Base-by-base conservation (phyloP, 2,329 filamentous ascomycete genomes). In the Fusarium pseudograminearum region DNA sequence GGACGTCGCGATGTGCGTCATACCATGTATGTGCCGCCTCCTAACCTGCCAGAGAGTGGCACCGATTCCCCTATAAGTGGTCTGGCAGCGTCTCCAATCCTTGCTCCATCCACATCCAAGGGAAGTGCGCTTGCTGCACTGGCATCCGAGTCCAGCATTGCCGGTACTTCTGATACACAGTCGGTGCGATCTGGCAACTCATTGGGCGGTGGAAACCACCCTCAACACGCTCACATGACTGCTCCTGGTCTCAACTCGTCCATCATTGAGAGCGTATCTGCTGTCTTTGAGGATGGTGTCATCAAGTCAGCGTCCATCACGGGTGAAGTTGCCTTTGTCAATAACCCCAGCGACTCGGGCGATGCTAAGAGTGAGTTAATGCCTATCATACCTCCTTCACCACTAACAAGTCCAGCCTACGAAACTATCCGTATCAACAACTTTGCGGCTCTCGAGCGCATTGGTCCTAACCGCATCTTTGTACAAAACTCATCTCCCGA, bases 391-490 rank as follows among this genome's bases (percentile, higher is more conserved):
- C 18, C n/a, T 5, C 16, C 2, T 5, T 16, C 28, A 22, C 14
- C 7, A 28, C 51, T 71, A 53, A 74, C 56, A 47, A 15, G 44
- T n/a, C 2, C 30, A 88, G 86, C 81, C 22, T 82, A 83, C 31
- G 87, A 94, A 74, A 90, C 83, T 3, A 91, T 98, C 70, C 90
- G 93, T 22, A 88, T 99, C 63, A 93, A 97, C 75, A 96, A 97
- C 77, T 97, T 97, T 77, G 82, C 90, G 12, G 86, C 87, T n/a
- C 86, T 99, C 8, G 96, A 98, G 74, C 94, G 93, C 75, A 94
- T 99, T 59, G 94, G 94, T 0, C 94, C 94, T 2, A 99, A 99
- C 78, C 93, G 93, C 44, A 92, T 94, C 60, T 97, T 98, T 80
- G 90, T 98, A 53, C 89, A 90, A 33, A 91, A 93, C 71, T 84